These are phyloP conservation scores for Bipolaris bicolor DNA, from an alignment of 2,329 filamentous ascomycete genomes.

Conservation along the genomic window DNA sequence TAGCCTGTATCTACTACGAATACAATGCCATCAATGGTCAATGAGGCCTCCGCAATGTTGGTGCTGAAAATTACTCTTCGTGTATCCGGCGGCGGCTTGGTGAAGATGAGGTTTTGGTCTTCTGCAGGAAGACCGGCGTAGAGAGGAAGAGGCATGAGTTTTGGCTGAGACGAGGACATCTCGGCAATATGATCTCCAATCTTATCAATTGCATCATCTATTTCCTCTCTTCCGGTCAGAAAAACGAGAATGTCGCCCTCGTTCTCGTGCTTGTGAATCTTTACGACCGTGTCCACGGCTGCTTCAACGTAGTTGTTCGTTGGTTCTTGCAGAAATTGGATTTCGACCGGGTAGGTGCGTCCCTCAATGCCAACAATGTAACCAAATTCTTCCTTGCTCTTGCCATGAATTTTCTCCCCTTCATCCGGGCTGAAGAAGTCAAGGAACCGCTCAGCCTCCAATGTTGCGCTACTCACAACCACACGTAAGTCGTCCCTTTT, in stretches of 20 bases:
- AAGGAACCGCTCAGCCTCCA: conserved; percentile 87
- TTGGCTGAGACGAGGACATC: conserved; percentile 64
- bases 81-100: conserved; percentile 78
- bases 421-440: conserved; percentile 71
- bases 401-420: conserved; percentile 45
- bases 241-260: conserved; percentile 91
- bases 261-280: conserved; percentile 81
- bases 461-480: conserved; percentile 89
- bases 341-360: conserved; percentile 85
- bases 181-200: conserved; percentile 74
- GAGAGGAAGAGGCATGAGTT: conserved; percentile 75
- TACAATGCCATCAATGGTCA: conserved; percentile 89
- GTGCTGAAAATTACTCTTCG: conserved; percentile 93
- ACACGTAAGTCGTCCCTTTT: conserved; percentile 82
- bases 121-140: conserved; percentile 90
- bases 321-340: conserved; percentile 78
- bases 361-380: conserved; percentile 85
- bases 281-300: conserved; percentile 80
- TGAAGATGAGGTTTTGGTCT: conserved; percentile 94
- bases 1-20: conserved; percentile 92
- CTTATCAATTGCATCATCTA: conserved; percentile 79
- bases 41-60: conserved; percentile 94
- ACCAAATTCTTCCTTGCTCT: conserved; percentile 54
- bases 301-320: conserved; percentile 86
- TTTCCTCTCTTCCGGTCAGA: conserved; percentile 90